Conservation (phyloP, 805 yeast genomes). For the Hanseniaspora pseudoguilliermondii region DNA sequence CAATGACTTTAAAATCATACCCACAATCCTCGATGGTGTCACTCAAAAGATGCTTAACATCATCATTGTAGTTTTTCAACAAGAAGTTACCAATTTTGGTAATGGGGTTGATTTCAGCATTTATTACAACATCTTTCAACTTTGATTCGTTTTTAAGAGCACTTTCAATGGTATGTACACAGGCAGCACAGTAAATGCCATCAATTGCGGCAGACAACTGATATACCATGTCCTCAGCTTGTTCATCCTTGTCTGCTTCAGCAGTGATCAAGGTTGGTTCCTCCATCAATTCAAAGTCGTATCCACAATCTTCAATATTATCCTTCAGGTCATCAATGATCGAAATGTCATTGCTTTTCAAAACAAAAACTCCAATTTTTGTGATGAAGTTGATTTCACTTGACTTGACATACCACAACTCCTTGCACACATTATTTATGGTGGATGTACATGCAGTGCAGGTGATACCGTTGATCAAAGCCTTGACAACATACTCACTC, state of each 20-base stretch:
- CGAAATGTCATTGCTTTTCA: constrained; percentile 32
- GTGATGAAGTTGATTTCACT: constrained; percentile 45
- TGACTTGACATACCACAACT: constrained; percentile 41
- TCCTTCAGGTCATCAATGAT: constrained; percentile 34
- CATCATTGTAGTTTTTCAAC: constrained; percentile 28
- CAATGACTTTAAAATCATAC: constrained; percentile 41
- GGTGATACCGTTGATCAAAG: constrained; percentile 60
- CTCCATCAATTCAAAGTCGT: constrained; percentile 40
- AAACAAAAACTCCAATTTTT: constrained; percentile 49
- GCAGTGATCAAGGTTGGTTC: constrained; percentile 31
- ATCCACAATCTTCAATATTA: constrained; percentile 54
- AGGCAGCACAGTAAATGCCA: constrained; percentile 34
- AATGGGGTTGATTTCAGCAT: constrained; percentile 39
- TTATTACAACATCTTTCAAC: constrained; percentile 28
- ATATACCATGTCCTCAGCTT: neutral
- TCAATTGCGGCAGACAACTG: constrained; percentile 17
- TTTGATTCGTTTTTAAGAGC: constrained; percentile 36
- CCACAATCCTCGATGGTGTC: constrained; percentile 52
- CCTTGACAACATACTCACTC: constrained; percentile 20
- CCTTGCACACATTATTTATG: constrained; percentile 35
- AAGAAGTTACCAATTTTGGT: constrained; percentile 50
- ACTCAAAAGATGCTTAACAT: constrained; percentile 29
- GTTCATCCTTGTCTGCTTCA: constrained; percentile 26
- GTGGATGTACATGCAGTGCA: constrained; percentile 61
- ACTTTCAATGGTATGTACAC: constrained; percentile 41